These are phyloP conservation scores for Candida ortonii DNA, from an alignment of 805 yeast species.

Conservation along the genomic window DNA sequence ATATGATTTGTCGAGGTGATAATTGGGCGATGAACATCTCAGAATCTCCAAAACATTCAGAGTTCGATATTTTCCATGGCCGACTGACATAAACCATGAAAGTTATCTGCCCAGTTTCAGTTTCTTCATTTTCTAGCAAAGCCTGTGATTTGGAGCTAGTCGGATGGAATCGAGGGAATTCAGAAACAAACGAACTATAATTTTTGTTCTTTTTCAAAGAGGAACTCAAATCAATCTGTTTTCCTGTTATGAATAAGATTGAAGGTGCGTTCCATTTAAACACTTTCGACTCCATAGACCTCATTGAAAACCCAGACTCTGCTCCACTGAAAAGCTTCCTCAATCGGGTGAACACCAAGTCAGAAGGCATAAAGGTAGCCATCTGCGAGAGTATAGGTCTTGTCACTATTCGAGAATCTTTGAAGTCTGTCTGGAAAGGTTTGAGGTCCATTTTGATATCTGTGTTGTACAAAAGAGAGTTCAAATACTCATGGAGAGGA, in stretches of 20 bases:
- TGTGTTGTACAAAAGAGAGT: conserved; percentile 35
- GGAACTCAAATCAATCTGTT: conserved; percentile 35
- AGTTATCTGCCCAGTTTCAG: conserved; percentile 38
- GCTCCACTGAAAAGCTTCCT: conserved; percentile 69
- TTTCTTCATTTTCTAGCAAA: conserved; percentile 27
- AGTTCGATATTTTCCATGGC: conserved; percentile 79
- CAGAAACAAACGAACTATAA: conserved; percentile 48
- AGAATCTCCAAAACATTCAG: conserved; percentile 66
- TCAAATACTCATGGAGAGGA: conserved; percentile 44
- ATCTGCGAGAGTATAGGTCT: conserved; percentile 37
- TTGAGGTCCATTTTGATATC: not conserved
- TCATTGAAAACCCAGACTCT: conserved; percentile 80
- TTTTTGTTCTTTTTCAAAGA: conserved; percentile 41
- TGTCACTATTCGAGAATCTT: conserved; percentile 39
- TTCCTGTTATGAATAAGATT: conserved; percentile 66
- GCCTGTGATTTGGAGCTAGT: conserved; percentile 11
- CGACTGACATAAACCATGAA: conserved; percentile 64
- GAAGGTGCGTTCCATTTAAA: conserved; percentile 93
- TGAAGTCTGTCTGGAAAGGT: conserved; percentile 8
- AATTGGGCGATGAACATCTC: conserved; percentile 61
- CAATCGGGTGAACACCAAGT: conserved; percentile 44
- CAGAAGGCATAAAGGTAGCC: conserved; percentile 36
- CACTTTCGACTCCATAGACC: conserved; percentile 78
- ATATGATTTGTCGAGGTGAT: conserved; percentile 62
- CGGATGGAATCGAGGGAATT: conserved; percentile 42